phyloP scores from a whole-genome alignment of 768 basidiomycete genomes.

The Rhizopogon roseolus region DNA sequence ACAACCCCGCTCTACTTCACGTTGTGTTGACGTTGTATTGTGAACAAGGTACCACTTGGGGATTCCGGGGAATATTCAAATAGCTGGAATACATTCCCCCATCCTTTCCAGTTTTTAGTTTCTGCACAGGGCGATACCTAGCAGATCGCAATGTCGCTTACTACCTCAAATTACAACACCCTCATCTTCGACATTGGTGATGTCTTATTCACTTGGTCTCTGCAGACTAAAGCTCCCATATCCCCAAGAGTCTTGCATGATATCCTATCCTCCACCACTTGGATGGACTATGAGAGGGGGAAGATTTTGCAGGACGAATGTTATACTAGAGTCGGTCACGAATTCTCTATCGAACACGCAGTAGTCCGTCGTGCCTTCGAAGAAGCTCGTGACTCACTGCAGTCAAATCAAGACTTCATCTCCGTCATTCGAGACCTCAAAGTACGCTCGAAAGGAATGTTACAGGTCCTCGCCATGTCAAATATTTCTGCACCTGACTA shows the following conservation, averaged over 20 bases:
- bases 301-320: slow-evolving; percentile 38
- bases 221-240: slow-evolving; percentile 38
- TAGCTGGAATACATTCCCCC: background rate
- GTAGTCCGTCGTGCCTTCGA: slow-evolving; percentile 43
- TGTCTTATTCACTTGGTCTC: slow-evolving; percentile 52
- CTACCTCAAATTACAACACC: slow-evolving; percentile 12
- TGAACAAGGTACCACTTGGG: too few relatives aligned
- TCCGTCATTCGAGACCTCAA: slow-evolving; percentile 43
- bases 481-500: slow-evolving; percentile 56
- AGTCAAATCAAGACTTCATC: slow-evolving; percentile 40
- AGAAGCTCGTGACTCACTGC: slow-evolving; percentile 43
- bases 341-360: slow-evolving; percentile 32
- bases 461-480: slow-evolving; percentile 51
- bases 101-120: background rate
- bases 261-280: slow-evolving; percentile 41
- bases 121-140: too few relatives aligned
- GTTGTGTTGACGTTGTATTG: too few relatives aligned
- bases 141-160: background rate
- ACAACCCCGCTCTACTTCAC: too few relatives aligned
- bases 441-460: slow-evolving; percentile 23
- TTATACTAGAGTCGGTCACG: slow-evolving; percentile 35
- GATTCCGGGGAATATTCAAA: background rate
- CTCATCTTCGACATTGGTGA: slow-evolving; percentile 54
- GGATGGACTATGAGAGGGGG: slow-evolving; percentile 53
- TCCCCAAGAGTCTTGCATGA: slow-evolving; percentile 34